These are phyloP conservation scores for Andrographis paniculata DNA, from an alignment of 305 asterid genomes.

Conservation along the genomic window DNA sequence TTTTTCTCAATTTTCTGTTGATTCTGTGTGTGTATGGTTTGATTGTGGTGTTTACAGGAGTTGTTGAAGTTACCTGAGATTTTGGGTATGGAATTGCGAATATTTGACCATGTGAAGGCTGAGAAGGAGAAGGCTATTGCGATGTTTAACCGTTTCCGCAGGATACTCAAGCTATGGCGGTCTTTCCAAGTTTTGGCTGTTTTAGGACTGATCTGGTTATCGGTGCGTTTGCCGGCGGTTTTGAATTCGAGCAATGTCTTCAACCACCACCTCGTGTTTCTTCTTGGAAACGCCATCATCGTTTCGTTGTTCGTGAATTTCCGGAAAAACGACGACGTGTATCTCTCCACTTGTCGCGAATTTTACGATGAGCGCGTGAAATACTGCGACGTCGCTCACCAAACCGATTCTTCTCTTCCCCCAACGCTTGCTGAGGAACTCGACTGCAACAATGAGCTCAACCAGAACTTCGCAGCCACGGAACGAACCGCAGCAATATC, in stretches of 20 bases:
- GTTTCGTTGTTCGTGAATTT: slow-evolving; percentile 31
- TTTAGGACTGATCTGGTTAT: slow-evolving; percentile 49
- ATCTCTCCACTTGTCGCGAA: slow-evolving; percentile 18
- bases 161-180: slow-evolving; percentile 28
- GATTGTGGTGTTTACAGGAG: slow-evolving; percentile 7
- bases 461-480: slow-evolving; percentile 10
- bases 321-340: slow-evolving; percentile 29
- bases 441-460: slow-evolving; percentile 18
- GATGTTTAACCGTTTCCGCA: slow-evolving; percentile 36
- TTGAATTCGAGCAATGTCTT: slow-evolving; percentile 27
- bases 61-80: not conserved
- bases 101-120: slow-evolving; percentile 26
- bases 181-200: slow-evolving; percentile 32
- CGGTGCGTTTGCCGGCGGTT: slow-evolving; percentile 37
- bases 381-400: slow-evolving; percentile 28
- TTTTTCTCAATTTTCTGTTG: too few species aligned
- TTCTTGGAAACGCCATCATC: slow-evolving; percentile 67
- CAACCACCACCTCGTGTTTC: slow-evolving; percentile 67
- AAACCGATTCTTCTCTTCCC: not conserved
- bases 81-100: slow-evolving; percentile 20
- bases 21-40: too few species aligned
- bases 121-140: slow-evolving; percentile 36
- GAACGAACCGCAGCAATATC: slow-evolving; percentile 9
- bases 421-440: slow-evolving; percentile 24
- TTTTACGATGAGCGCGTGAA: slow-evolving; percentile 35